Evolutionary conservation across 495 filamentous ascomycete species (phyloP).

Genomic region (Aspergillus bertholletiae): DNA sequence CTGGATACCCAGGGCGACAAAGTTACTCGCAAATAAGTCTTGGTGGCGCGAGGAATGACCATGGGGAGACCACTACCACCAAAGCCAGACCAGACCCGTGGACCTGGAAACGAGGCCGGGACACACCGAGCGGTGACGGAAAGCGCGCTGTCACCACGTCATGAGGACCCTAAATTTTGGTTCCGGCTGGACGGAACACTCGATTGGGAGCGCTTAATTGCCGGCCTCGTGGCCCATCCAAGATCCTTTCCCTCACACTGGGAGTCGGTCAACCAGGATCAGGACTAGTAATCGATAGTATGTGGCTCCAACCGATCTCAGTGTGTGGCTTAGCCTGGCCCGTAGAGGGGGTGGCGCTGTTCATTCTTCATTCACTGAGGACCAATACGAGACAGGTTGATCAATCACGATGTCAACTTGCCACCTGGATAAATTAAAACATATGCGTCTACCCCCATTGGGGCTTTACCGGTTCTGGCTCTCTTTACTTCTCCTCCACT

Average conservation of each 20-base stretch:
- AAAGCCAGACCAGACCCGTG: not conserved
- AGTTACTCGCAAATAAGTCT: not conserved
- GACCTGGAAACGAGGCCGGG: not conserved
- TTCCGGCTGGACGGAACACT: constrained; percentile 8
- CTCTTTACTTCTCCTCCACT: too few relatives aligned
- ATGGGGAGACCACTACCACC: not conserved
- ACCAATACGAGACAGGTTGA: too few relatives aligned
- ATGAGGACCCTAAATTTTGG: constrained; percentile 5
- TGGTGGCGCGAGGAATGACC: not conserved
- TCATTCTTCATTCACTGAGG: too few relatives aligned
- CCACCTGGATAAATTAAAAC: too few relatives aligned
- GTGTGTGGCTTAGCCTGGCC: not conserved
- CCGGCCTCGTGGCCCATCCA: not conserved
- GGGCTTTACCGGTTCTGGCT: too few relatives aligned
- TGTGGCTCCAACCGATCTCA: too few relatives aligned
- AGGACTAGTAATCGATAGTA: too few relatives aligned
- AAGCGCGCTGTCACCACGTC: constrained; percentile 7
- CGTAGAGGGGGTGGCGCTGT: not conserved
- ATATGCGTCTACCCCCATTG: too few relatives aligned
- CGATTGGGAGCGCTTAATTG: not conserved
- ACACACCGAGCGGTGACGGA: not conserved
- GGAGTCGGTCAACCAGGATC: not conserved
- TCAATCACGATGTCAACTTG: too few relatives aligned
- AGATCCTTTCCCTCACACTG: not conserved
- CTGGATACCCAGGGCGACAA: not conserved